Conservation (phyloP, 176 grass and related monocot species). For the Oryza longistaminata region DNA sequence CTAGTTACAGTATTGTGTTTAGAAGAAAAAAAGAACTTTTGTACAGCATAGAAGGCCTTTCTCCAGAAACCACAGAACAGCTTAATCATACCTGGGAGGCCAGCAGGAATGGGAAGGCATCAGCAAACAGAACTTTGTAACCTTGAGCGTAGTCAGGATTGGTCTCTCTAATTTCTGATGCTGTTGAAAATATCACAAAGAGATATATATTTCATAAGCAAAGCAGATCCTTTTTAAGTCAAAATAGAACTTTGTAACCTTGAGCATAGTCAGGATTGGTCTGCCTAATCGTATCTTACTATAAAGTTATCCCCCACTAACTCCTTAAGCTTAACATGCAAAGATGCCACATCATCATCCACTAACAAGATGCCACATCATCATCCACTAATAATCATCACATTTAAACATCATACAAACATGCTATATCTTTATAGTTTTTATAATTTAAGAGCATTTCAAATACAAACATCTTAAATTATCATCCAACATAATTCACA, state of each 20-base stretch:
- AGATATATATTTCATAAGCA: background rate
- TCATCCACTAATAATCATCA: no score
- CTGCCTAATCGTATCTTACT: no score
- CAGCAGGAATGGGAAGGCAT: conserved; percentile 74
- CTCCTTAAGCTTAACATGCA: no score
- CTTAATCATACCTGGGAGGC: conserved; percentile 59
- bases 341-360: no score
- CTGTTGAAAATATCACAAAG: conserved; percentile 37
- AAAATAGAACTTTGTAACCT: background rate
- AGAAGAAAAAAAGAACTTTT: background rate
- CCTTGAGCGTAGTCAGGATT: conserved; percentile 68
- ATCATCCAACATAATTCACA: no score
- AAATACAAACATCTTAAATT: no score
- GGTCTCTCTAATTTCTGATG: conserved; percentile 57
- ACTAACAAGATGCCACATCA: no score
- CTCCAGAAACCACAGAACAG: background rate
- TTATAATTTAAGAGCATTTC: no score
- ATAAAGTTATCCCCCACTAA: no score
- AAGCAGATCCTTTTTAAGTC: background rate
- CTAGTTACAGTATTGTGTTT: background rate
- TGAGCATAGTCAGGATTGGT: no score
- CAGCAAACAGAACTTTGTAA: conserved; percentile 63
- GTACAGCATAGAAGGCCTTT: background rate
- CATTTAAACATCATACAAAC: no score
- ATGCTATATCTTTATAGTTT: no score